A percentile compares a stretch with the other conserved stretches of the same genome.
These are phyloP conservation scores for Porogramme epimiltina DNA, from an alignment of 1,284 basidiomycete species.

Conservation along the genomic window DNA sequence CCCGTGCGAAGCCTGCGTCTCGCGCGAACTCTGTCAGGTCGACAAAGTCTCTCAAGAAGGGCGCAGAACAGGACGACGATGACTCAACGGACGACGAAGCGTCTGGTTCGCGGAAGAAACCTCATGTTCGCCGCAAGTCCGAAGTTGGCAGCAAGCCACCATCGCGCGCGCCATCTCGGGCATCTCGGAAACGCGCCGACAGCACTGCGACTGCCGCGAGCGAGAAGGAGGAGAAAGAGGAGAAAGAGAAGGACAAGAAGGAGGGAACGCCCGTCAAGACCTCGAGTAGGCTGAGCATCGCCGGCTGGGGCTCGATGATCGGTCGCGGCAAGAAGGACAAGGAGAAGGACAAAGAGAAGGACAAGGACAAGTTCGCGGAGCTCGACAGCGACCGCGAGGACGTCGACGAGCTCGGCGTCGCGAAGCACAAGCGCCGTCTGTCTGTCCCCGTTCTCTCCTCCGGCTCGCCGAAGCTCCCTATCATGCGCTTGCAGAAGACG, in stretches of 20 bases:
- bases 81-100: slow-evolving; percentile 22
- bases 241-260: slow-evolving; percentile 37
- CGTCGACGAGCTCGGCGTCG: slow-evolving; percentile 24
- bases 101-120: slow-evolving; percentile 23
- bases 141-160: slow-evolving; percentile 45
- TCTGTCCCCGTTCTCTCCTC: slow-evolving; percentile 28
- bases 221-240: slow-evolving; percentile 32
- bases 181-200: slow-evolving; percentile 58
- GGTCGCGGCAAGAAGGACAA: slow-evolving; percentile 61
- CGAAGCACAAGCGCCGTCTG: slow-evolving; percentile 7
- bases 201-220: slow-evolving; percentile 57
- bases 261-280: slow-evolving; percentile 30
- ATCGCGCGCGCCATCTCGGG: slow-evolving; percentile 56
- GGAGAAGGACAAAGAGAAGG: slow-evolving; percentile 36
- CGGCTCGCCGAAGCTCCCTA: slow-evolving; percentile 41
- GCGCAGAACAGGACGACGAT: slow-evolving; percentile 9
- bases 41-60: slow-evolving; percentile 13
- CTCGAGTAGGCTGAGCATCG: slow-evolving; percentile 45
- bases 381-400: slow-evolving; percentile 35
- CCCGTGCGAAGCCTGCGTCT: slow-evolving; percentile 14
- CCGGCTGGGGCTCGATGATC: slow-evolving; percentile 67
- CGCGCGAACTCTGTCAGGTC: slow-evolving; percentile 21
- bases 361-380: slow-evolving; percentile 46
- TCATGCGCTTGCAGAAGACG: slow-evolving; percentile 48
- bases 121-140: slow-evolving; percentile 40